Conservation (phyloP, 179 eudicot species). For the Sideroxylon spinosum region DNA sequence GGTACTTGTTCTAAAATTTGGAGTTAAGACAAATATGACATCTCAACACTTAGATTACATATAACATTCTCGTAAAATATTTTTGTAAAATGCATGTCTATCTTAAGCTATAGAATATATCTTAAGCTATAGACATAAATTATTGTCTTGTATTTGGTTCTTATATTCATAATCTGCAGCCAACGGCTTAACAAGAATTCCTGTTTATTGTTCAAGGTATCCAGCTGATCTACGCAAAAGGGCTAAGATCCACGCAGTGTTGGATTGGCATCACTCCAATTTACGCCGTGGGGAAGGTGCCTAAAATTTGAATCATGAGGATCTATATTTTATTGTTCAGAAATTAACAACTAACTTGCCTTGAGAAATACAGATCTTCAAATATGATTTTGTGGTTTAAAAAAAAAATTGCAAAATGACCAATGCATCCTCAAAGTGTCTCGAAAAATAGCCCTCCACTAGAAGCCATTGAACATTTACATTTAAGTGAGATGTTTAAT, state of each 20-base stretch:
- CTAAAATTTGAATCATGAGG: neutral
- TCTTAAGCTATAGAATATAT: neutral
- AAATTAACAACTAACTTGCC: neutral
- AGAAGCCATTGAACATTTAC: neutral
- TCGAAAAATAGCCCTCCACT: neutral
- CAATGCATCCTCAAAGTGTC: neutral
- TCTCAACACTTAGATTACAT: too few relatives aligned
- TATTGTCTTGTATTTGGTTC: neutral
- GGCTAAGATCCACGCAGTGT: conserved; percentile 78
- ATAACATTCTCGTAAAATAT: neutral
- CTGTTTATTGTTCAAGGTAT: conserved; percentile 44
- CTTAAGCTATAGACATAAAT: too few relatives aligned
- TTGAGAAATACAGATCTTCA: neutral
- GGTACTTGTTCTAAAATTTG: neutral
- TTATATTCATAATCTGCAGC: neutral
- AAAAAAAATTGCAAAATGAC: neutral
- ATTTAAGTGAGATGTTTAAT: neutral
- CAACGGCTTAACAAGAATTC: neutral
- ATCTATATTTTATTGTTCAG: neutral
- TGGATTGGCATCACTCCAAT: conserved; percentile 93
- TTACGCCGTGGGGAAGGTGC: conserved; percentile 78
- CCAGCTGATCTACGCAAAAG: conserved; percentile 70
- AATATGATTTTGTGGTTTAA: neutral
- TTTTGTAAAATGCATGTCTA: neutral
- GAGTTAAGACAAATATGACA: neutral